Conservation (phyloP, 129 eudicot genomes). For the Artemisia tridentata region DNA sequence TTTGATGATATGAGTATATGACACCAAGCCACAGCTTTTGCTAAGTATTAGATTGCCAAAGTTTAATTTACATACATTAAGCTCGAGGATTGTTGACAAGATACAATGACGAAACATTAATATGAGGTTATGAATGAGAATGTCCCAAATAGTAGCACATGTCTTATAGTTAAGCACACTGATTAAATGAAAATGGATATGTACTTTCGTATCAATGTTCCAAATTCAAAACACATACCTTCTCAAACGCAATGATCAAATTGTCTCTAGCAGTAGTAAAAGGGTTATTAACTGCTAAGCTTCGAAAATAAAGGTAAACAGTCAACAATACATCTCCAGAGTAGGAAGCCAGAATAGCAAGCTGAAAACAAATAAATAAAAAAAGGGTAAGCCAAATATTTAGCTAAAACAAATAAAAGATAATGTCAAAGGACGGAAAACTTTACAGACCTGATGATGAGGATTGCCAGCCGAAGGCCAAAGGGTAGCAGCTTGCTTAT, state of each 20-base stretch:
- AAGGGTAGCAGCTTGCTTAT: slow-evolving; percentile 75
- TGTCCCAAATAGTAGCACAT: not conserved
- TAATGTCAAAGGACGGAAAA: not conserved
- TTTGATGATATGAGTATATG: too few relatives aligned
- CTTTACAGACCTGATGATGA: slow-evolving; percentile 79
- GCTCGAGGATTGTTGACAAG: not conserved
- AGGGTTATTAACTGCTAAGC: slow-evolving; percentile 86
- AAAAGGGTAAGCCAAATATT: not conserved
- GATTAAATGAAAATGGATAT: not conserved
- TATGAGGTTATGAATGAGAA: not conserved
- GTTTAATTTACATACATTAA: not conserved
- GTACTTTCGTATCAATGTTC: not conserved
- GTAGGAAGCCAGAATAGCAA: slow-evolving; percentile 88
- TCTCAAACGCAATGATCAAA: slow-evolving; percentile 97
- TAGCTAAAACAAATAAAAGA: not conserved
- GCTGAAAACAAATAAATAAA: slow-evolving; percentile 46
- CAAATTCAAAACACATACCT: slow-evolving; percentile 44
- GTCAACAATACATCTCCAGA: slow-evolving; percentile 79
- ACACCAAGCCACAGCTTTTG: not conserved
- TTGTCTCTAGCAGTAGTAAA: slow-evolving; percentile 91
- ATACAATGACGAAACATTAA: not conserved
- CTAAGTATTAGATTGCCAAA: not conserved
- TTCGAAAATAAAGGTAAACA: slow-evolving; percentile 86
- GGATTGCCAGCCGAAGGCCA: slow-evolving; percentile 95
- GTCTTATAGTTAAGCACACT: not conserved